Evolutionary conservation across 495 filamentous ascomycete genomes (phyloP), one percentile per base, ranked within the genome.

Genomic region (Cercophora samala): DNA sequence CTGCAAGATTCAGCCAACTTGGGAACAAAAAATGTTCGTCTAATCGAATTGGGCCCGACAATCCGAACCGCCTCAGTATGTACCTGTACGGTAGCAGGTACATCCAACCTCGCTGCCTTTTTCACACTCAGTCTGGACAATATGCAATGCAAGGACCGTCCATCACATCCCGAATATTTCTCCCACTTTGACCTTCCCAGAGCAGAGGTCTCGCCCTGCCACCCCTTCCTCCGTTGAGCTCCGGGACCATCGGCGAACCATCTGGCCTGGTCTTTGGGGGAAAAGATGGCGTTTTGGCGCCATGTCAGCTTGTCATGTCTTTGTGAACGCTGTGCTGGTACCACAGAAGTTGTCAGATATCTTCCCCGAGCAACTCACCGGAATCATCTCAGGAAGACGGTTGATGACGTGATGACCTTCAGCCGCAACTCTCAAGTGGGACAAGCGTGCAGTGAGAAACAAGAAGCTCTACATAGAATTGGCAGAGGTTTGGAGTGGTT

Each of bases 121-220:
- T 32, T 32, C 29, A 32, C n/a, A n/a, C n/a, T n/a, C 37, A 46
- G 37, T 56, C n/a, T 56, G 11, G n/a, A 11, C 22, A 56, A 23
- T 56, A 56, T 56, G 53, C 53, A 56, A 56, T 56, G 53, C 53
- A 56, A 23, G 53, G n/a, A 21, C n/a, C n/a, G n/a, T 56, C 53
- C 53, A 56, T 56, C 53, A 56, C 53, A 56, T 56, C 53, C 53
- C 22, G 13, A 56, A 56, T 56, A 56, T 56, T 56, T 56, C 53
- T 11, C n/a, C 53, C 6, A 46, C 37, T 13, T 46, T 9, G 4
- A 29, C 26, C n/a, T n/a, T 29, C 37, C 6, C 1, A 46, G 13
- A 46, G n/a, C n/a, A n/a, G n/a, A n/a, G n/a, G 37, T 46, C 37
- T 46, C 37, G 37, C 37, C 37, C 37, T 46, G 37, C 5, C 13